These are phyloP conservation scores for Eucalyptus tenuipes DNA, from an alignment of 345 rosid species.

Conservation along the genomic window DNA sequence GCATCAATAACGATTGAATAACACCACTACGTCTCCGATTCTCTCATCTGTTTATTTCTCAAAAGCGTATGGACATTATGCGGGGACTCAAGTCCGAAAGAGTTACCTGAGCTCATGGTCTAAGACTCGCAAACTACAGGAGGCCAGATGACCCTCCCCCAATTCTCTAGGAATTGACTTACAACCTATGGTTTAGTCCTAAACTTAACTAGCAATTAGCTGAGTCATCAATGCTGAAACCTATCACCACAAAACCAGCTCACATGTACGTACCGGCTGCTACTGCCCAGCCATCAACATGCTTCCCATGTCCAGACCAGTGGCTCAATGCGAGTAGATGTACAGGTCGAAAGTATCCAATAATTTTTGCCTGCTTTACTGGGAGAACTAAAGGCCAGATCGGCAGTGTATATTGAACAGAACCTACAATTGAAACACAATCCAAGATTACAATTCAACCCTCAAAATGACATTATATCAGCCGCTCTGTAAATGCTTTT, in stretches of 20 bases:
- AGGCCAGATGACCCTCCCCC: background rate
- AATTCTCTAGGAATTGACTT: background rate
- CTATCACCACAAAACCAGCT: background rate
- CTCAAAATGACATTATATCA: background rate
- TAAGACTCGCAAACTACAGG: background rate
- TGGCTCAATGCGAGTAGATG: background rate
- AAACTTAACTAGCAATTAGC: background rate
- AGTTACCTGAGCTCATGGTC: background rate
- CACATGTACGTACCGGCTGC: background rate
- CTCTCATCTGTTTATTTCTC: background rate
- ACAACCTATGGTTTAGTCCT: background rate
- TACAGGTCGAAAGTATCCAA: background rate
- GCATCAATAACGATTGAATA: background rate
- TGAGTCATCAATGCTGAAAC: background rate
- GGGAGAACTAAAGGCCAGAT: background rate
- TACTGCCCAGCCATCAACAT: background rate
- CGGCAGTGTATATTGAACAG: background rate
- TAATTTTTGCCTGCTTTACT: background rate
- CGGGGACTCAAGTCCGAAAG: rapidly evolving
- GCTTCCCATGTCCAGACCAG: background rate
- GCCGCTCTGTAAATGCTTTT: background rate
- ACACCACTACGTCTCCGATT: background rate
- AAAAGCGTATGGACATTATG: background rate
- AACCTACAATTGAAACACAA: background rate
- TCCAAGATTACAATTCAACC: background rate